These are phyloP conservation scores for Penicillium crystallinum DNA, from an alignment of 495 filamentous ascomycete species.

Conservation along the genomic window DNA sequence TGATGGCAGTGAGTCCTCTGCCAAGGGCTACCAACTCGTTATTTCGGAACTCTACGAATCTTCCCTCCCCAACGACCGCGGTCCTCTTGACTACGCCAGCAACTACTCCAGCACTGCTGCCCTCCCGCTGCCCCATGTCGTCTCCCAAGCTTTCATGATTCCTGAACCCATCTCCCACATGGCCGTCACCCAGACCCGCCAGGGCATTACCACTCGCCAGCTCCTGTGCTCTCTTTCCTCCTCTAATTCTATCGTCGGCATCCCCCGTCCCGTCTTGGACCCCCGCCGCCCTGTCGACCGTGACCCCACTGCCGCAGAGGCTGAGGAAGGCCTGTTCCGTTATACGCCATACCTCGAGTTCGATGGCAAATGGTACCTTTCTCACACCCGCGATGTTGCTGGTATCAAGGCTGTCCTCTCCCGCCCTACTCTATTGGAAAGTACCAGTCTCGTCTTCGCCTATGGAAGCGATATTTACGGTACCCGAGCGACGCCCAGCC, in stretches of 20 bases:
- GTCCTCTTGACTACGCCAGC: constrained; percentile 58
- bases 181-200: constrained; percentile 79
- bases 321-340: constrained; percentile 74
- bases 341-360: constrained; percentile 77
- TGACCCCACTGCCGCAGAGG: constrained; percentile 72
- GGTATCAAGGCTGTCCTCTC: constrained; percentile 70
- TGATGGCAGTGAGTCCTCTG: constrained; percentile 38
- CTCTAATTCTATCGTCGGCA: constrained; percentile 65
- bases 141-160: constrained; percentile 76
- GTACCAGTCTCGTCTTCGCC: constrained; percentile 85
- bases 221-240: constrained; percentile 71
- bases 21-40: constrained; percentile 83
- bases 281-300: constrained; percentile 83
- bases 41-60: constrained; percentile 90
- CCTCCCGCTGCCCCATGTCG: constrained; percentile 56
- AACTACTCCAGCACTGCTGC: constrained; percentile 64
- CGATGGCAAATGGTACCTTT: constrained; percentile 73
- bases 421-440: constrained; percentile 77
- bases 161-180: constrained; percentile 70
- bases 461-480: constrained; percentile 86
- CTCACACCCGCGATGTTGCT: constrained; percentile 76
- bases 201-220: constrained; percentile 85
- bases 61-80: constrained; percentile 74
- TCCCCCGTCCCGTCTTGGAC: constrained; percentile 75
- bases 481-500: constrained; percentile 75